Evolutionary conservation across 1,284 basidiomycete species (phyloP).

Genomic region (Naganishia sp.): DNA sequence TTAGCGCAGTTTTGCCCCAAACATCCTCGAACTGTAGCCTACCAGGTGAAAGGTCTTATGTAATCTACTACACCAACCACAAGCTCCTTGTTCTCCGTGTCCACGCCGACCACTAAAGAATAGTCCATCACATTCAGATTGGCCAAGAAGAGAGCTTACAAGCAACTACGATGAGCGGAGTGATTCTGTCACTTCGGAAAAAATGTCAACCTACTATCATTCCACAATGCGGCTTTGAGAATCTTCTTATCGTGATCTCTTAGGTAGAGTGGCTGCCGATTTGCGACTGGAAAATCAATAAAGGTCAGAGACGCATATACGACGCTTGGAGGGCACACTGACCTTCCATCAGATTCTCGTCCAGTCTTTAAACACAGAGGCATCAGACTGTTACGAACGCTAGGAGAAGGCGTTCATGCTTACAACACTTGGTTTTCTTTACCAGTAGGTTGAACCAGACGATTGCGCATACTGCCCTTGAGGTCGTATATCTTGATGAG

Average conservation of each 20-base stretch:
- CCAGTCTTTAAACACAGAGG: conserved; percentile 56
- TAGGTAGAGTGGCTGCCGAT: conserved; percentile 78
- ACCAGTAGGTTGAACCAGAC: conserved; percentile 87
- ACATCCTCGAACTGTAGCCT: neutral
- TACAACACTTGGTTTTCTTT: conserved; percentile 84
- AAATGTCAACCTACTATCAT: conserved; percentile 69
- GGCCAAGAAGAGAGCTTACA: conserved; percentile 68
- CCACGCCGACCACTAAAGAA: conserved; percentile 91
- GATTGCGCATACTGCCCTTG: conserved; percentile 88
- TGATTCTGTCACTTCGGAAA: neutral
- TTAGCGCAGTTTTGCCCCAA: conserved; percentile 63
- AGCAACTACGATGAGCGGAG: conserved; percentile 9
- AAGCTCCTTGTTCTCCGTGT: conserved; percentile 75
- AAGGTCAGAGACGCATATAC: neutral
- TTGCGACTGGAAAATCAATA: conserved; percentile 39
- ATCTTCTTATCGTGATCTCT: conserved; percentile 94
- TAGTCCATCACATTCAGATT: conserved; percentile 99
- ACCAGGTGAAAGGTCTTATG: conserved; percentile 48
- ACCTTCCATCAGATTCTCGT: conserved; percentile 54
- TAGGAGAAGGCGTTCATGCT: conserved; percentile 26
- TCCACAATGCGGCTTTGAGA: conserved; percentile 83
- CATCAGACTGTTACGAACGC: conserved; percentile 42
- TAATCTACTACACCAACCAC: conserved; percentile 90
- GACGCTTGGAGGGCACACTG: conserved; percentile 17
- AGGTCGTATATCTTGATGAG: conserved; percentile 80